Evolutionary conservation across 805 yeast species (phyloP).

Genomic region (Ogataea pini): DNA sequence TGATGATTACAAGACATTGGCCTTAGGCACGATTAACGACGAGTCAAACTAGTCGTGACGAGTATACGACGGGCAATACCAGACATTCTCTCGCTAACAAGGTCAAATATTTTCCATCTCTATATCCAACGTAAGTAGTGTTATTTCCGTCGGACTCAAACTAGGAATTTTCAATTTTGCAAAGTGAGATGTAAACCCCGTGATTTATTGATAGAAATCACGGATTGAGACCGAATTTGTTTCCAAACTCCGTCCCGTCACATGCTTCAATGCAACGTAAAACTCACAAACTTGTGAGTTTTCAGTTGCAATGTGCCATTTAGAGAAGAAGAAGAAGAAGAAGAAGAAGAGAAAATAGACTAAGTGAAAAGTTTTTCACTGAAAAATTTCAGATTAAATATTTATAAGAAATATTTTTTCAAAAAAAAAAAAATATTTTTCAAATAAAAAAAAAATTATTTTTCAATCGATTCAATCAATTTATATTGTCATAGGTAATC

Average conservation of each 20-base stretch:
- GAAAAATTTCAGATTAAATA: conserved; percentile 1
- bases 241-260: conserved; percentile 2
- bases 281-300: conserved; percentile 2
- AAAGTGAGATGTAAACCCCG: conserved; percentile 16
- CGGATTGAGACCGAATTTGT: conserved; percentile 2
- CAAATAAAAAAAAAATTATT: background rate
- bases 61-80: too few species aligned
- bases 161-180: conserved; percentile 28
- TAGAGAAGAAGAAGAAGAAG: background rate
- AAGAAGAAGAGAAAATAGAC: background rate
- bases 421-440: background rate
- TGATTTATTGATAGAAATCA: background rate
- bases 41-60: background rate
- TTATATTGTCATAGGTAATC: too few species aligned
- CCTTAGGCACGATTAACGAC: conserved; percentile 24
- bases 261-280: conserved; percentile 1
- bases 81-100: background rate
- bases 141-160: conserved; percentile 33
- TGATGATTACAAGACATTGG: conserved; percentile 51
- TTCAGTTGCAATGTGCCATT: conserved; percentile 8
- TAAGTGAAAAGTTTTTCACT: conserved; percentile 5
- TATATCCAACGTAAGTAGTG: conserved; percentile 32
- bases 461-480: background rate
- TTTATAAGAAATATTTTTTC: conserved; percentile 1
- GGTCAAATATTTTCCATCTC: conserved; percentile 29